Conservation (phyloP, 2,329 filamentous ascomycete genomes). For the Dryadomyces quercus-mongolicae region DNA sequence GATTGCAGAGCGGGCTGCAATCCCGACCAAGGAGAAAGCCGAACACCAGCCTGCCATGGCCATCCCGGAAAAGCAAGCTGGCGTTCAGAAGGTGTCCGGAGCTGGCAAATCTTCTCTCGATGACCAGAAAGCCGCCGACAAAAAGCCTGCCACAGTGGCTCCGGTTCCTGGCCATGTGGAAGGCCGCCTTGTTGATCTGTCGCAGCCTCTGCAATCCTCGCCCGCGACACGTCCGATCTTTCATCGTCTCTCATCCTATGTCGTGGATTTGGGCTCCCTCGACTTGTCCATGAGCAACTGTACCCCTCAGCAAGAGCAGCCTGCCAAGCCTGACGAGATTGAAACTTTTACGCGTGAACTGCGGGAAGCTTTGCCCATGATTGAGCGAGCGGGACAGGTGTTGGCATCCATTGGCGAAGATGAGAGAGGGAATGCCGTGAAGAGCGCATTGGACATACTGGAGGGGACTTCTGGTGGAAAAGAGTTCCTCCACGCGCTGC, state of each 20-base stretch:
- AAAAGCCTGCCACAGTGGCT: neutral
- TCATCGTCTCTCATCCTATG: conserved; percentile 5
- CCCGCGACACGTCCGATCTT: neutral
- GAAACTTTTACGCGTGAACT: neutral
- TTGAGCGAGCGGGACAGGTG: conserved; percentile 1
- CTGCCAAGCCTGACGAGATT: neutral
- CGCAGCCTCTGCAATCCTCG: neutral
- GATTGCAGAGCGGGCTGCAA: too few species aligned
- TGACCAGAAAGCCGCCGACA: too few species aligned
- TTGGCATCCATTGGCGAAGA: neutral
- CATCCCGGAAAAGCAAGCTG: neutral
- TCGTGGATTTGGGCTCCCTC: conserved; percentile 8
- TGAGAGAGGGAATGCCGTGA: neutral
- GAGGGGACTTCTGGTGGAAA: neutral
- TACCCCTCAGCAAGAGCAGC: neutral
- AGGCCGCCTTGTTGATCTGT: conserved; percentile 7
- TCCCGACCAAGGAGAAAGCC: neutral
- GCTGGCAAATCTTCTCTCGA: too few species aligned
- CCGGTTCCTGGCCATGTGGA: neutral
- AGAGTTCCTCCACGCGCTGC: neutral
- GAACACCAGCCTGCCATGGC: neutral
- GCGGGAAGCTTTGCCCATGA: conserved; percentile 1
- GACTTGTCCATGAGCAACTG: neutral
- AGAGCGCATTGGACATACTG: neutral
- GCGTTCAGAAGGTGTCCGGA: too few species aligned